Evolutionary conservation across 805 yeast genomes (phyloP).

Genomic region (Lipomyces chichibuensis): DNA sequence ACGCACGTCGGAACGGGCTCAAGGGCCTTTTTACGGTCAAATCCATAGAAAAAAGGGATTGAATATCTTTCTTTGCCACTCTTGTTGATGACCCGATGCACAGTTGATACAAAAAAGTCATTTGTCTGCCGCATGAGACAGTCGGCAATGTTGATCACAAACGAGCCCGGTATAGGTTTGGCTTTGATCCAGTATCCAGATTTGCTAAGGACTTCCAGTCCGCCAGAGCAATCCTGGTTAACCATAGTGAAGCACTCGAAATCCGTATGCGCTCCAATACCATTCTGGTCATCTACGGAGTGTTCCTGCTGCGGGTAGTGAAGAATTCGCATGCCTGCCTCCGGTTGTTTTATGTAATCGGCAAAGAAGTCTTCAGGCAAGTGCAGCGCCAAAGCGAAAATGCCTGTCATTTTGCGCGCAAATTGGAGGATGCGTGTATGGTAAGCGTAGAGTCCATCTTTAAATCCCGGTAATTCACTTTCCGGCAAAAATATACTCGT

Average conservation of each 20-base stretch:
- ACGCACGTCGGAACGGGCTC: conserved; percentile 38
- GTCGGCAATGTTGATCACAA: conserved; percentile 50
- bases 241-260: conserved; percentile 47
- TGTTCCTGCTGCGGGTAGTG: conserved; percentile 45
- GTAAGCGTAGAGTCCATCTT: conserved; percentile 38
- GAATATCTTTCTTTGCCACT: conserved; percentile 46
- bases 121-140: conserved; percentile 48
- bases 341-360: conserved; percentile 38
- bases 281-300: conserved; percentile 41
- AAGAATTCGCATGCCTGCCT: conserved; percentile 44
- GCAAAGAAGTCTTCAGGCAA: conserved; percentile 42
- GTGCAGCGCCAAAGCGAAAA: conserved; percentile 43
- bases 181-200: conserved; percentile 44
- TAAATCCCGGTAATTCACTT: conserved; percentile 39
- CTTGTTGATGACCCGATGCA: conserved; percentile 47
- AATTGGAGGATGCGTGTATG: conserved; percentile 38
- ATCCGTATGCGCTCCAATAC: conserved; percentile 51
- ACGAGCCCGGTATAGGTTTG: conserved; percentile 44
- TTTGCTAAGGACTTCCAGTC: conserved; percentile 47
- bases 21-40: conserved; percentile 35
- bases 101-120: conserved; percentile 46
- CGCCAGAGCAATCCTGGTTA: conserved; percentile 46
- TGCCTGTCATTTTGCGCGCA: conserved; percentile 39
- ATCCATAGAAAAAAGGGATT: conserved; percentile 42
- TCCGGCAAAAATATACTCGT: conserved; percentile 41